Percentiles rank a stretch among this genome's conserved stretches.
Evolutionary conservation across 2,329 filamentous ascomycete genomes (phyloP).

Genomic region (Aureobasidium sp.): DNA sequence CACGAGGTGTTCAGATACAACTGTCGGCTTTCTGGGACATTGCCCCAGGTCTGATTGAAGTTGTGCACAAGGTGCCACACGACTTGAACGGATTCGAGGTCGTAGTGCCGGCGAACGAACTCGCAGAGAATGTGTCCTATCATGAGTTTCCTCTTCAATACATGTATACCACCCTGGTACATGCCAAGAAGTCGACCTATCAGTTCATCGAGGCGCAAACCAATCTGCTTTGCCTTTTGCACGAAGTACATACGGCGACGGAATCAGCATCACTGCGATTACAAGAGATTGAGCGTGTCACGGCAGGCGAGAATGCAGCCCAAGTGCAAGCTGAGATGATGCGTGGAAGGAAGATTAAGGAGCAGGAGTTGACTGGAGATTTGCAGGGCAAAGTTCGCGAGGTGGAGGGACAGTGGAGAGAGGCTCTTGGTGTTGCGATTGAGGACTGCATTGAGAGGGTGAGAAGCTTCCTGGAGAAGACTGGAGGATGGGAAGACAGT

Average conservation of each 20-base stretch:
- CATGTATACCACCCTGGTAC: constrained; percentile 73
- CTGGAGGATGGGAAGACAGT: constrained; percentile 80
- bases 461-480: constrained; percentile 62
- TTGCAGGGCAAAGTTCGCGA: constrained; percentile 88
- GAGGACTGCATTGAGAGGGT: constrained; percentile 67
- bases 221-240: constrained; percentile 80
- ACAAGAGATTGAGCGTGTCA: constrained; percentile 55
- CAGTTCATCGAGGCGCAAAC: constrained; percentile 96
- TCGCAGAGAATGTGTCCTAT: constrained; percentile 79
- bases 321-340: constrained; percentile 44
- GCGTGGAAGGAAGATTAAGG: constrained; percentile 59
- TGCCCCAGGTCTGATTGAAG: constrained; percentile 68
- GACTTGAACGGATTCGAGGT: constrained; percentile 55
- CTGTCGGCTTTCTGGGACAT: constrained; percentile 97
- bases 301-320: constrained; percentile 33
- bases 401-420: constrained; percentile 85
- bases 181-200: constrained; percentile 87
- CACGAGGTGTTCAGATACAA: constrained; percentile 82
- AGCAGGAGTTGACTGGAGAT: constrained; percentile 67
- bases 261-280: constrained; percentile 62
- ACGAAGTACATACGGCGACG: constrained; percentile 79
- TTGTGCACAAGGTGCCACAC: constrained; percentile 71
- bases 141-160: constrained; percentile 79
- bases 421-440: constrained; percentile 74
- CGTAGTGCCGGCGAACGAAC: constrained; percentile 71